Evolutionary conservation across 2,329 filamentous ascomycete species (phyloP), one percentile per base, ranked within the genome.

Genomic region (Nigrospora osmanthi): DNA sequence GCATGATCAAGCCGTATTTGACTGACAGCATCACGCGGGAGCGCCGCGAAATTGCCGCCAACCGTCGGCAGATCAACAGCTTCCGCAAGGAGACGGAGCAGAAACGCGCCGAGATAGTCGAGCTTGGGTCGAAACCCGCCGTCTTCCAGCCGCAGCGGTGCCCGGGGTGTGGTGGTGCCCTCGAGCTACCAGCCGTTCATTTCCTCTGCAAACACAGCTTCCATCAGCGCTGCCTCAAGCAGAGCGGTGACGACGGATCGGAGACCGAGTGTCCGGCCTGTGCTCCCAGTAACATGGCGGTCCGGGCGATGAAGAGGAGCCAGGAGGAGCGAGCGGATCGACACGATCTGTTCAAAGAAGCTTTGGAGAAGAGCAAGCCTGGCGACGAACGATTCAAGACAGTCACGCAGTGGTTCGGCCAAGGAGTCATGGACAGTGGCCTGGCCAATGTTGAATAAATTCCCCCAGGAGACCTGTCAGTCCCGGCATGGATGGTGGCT

Each of bases 201-300:
- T 98, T 98, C 63, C 67, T 98, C 51, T 98, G 93, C 71, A 95
- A 95, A 63, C 93, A 98, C 63, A 90, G 85, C 49, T 98, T 96
- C 72, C 93, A 98, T 61, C 88, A 95, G 67, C 77, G 87, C 38
- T 98, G 91, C 64, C 69, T 98, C 36, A 87, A 87, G 59, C 68
- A 73, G 42, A 48, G 49, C 0, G 64, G 60, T 5, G 63, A 60
- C 3, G 67, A 68, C 30, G 73, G 77, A 17, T 71, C 72, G 11
- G 81, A 83, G 42, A 76, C 83, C 0, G 89, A 96, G 64, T 98
- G 93, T 61, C 89, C 91, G 11, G 76, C 89, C 32, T 98, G 93
- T 58, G 82, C 86, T 23, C 75, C 80, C 16, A 83, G 87, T 49
- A 96, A 97, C 58, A 82, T 88, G 17, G 93, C 90, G 1, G 89